A percentile compares a stretch with the other conserved stretches of the same genome.
phyloP scores from a whole-genome alignment of 805 yeast species.

The Saturnispora sanitii region DNA sequence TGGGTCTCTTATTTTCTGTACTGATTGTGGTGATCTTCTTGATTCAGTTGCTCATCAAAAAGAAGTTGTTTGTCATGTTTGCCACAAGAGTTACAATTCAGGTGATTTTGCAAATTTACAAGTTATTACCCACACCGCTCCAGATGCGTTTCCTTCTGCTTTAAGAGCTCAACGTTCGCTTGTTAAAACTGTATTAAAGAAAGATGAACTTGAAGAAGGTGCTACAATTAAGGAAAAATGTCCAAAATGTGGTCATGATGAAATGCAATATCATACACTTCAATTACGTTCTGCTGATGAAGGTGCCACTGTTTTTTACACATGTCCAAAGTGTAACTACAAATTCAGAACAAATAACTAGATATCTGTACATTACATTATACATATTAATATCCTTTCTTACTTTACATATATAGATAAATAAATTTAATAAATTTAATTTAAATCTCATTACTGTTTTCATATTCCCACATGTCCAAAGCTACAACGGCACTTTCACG shows the following conservation, averaged over 20 bases:
- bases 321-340: conserved; percentile 89
- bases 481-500: conserved; percentile 97
- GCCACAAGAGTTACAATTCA: conserved; percentile 33
- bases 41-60: conserved; percentile 48
- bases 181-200: conserved; percentile 75
- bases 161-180: conserved; percentile 75
- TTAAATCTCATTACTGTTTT: conserved; percentile 76
- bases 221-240: conserved; percentile 96
- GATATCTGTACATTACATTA: background rate
- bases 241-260: conserved; percentile 97
- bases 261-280: conserved; percentile 94
- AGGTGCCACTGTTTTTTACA: conserved; percentile 98
- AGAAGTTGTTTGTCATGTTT: conserved; percentile 22
- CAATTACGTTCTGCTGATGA: conserved; percentile 98
- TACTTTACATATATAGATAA: background rate
- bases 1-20: conserved; percentile 90
- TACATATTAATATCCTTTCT: too few species aligned
- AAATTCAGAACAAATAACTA: conserved; percentile 89
- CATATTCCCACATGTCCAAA: conserved; percentile 95
- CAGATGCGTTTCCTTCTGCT: conserved; percentile 88
- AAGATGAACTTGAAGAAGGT: conserved; percentile 81
- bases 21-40: conserved; percentile 83
- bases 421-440: conserved; percentile 30
- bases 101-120: conserved; percentile 62
- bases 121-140: conserved; percentile 81